These are phyloP conservation scores for Paramecium tetraurelia DNA, from an alignment of 73 alveolate species.

Conservation along the genomic window DNA sequence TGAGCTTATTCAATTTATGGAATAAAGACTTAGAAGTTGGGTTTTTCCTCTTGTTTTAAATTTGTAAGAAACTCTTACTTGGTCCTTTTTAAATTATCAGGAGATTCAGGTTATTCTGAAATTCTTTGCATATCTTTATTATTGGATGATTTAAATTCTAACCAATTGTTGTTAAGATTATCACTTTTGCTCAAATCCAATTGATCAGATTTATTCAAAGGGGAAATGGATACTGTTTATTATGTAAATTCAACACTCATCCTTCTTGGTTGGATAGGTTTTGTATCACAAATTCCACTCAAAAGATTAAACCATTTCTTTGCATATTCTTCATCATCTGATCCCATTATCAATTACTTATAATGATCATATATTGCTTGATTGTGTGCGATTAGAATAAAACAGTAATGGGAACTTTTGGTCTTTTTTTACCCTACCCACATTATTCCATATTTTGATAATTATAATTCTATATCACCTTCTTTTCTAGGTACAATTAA, in stretches of 20 bases:
- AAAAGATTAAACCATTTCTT: slow-evolving; percentile 5
- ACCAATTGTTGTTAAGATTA: neutral
- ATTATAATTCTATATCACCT: neutral
- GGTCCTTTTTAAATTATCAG: neutral
- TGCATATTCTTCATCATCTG: slow-evolving; percentile 25
- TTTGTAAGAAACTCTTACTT: neutral
- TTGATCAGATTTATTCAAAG: neutral
- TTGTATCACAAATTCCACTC: neutral
- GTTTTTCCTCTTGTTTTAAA: neutral
- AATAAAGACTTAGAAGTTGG: neutral
- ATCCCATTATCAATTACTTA: neutral
- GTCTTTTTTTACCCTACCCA: neutral
- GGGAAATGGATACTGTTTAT: neutral
- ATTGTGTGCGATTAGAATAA: neutral
- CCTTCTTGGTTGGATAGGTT: neutral
- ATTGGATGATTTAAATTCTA: neutral
- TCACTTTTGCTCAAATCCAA: neutral
- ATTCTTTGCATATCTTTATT: neutral
- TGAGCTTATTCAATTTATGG: neutral
- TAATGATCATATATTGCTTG: slow-evolving; percentile 12
- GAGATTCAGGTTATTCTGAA: neutral
- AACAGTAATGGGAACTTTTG: neutral
- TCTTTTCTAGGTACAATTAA: neutral
- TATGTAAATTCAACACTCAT: neutral
- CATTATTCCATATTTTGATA: neutral